Evolutionary conservation across 495 filamentous ascomycete species (phyloP).

Genomic region (Penicillium coffeae): DNA sequence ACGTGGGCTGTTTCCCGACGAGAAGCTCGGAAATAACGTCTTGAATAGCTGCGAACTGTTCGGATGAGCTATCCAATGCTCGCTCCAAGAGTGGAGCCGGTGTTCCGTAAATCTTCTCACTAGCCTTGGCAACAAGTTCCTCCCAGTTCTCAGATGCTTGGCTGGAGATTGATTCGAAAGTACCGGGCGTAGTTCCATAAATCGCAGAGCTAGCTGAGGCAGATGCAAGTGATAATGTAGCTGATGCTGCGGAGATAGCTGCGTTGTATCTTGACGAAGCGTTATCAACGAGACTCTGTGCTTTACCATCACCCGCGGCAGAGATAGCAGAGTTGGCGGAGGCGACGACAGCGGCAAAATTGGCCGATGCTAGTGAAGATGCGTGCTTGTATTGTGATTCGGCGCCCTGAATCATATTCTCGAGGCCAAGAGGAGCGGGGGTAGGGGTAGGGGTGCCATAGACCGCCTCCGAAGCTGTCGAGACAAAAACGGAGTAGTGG

Average conservation of each 20-base stretch:
- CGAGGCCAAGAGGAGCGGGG: conserved; percentile 24
- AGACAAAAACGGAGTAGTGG: conserved; percentile 68
- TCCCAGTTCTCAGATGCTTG: conserved; percentile 64
- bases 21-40: conserved; percentile 74
- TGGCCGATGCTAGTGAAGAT: conserved; percentile 46
- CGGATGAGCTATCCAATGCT: conserved; percentile 47
- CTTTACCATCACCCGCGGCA: conserved; percentile 36
- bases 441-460: conserved; percentile 47
- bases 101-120: conserved; percentile 68
- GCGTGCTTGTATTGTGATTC: conserved; percentile 43
- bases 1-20: conserved; percentile 71
- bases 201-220: conserved; percentile 46
- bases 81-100: conserved; percentile 61
- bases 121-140: conserved; percentile 59
- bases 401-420: conserved; percentile 42
- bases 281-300: conserved; percentile 39
- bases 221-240: conserved; percentile 47
- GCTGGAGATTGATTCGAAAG: conserved; percentile 44
- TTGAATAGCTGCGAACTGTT: conserved; percentile 67
- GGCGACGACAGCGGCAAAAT: conserved; percentile 41
- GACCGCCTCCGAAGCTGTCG: conserved; percentile 60
- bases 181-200: conserved; percentile 44
- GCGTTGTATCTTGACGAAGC: conserved; percentile 46
- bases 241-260: conserved; percentile 48
- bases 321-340: conserved; percentile 45